Base-by-base conservation (phyloP, 2,329 filamentous ascomycete genomes). In the Claviceps fusiformis region DNA sequence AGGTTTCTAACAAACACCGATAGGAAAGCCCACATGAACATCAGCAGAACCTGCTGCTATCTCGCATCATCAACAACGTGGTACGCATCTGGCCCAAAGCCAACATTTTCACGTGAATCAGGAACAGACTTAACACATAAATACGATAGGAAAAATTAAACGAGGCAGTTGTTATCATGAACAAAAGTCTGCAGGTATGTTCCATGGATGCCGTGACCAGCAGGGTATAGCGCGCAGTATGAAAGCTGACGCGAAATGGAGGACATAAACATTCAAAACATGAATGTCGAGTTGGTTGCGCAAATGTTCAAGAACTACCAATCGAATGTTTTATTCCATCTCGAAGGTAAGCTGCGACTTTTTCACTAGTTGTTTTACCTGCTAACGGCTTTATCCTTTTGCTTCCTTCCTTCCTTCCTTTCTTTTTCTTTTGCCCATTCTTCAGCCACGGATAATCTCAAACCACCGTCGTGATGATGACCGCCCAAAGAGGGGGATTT, bases 251-350 rank as follows among this genome's bases (percentile, higher is more conserved):
- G 9, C 19, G 15, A 15, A 13, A 8, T 2, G 3, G 62, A 95
- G 87, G 92, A 97, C 62, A 96, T 97, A 77, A 97, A 97, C 66
- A 85, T 96, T 55, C 88, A 95, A 65, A 98, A 97, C 70, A 96
- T 97, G 90, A 95, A 98, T 67, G 89, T 96, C 41, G 93, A 97
- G 73, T 79, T 97, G 3, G 93, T 97, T 5, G 91, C 92, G 0
- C 92, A 97, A 68, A 98, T 98, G 93, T 98, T 97, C 77, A 96
- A 97, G 75, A 98, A 97, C 72, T 98, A 98, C 69, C 91, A 96
- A 70, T 95, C 90, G 11, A 98, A 97, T 64, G 92, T 97, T 15
- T 75, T 97, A 6, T 97, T 98, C 69, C 93, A 98, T 64, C 78
- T 98, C 6, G 93, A 97, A 83, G 93, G 93, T 95, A 75, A 61